Base-by-base conservation (phyloP, 305 asterid species). In the Salvia sclarea region DNA sequence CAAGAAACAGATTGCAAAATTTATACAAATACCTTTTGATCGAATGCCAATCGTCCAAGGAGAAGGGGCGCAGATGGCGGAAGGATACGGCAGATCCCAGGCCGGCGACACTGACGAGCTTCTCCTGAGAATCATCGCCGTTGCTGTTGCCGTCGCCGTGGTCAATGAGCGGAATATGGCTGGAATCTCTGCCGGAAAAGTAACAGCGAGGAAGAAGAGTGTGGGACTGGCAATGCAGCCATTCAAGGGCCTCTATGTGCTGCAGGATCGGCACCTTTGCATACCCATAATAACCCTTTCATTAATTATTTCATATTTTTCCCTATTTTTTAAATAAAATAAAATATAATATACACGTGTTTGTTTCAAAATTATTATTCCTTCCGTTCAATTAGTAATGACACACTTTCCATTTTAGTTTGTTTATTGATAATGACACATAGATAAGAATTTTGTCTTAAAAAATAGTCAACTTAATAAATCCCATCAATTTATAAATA, bases 31-130 rank as follows among this genome's bases (percentile, higher is more conserved):
- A 89, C 98, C 98, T 90, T 69, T 84, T 84, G 54, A 93, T 91
- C 22, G 95, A 72, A 30, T 80, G 86, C 97, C 97, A 93, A 65
- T 93, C 90, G 45, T 82, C 81, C 61, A 82, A 72, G 4, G 96
- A 88, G 68, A 94, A 94, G 0, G 96, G 90, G 28, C 60, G 76
- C 63, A 82, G 80, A 70, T 81, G 82, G 62, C 91, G 87, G 79
- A 94, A 94, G 84, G 84, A 88, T 71, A 94, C 96, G 0, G 99
- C 96, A 1, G 97, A 83, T 2, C 99, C 99, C 0, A 94, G 60
- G 6, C 98, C 98, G 43, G 98, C 97, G 24, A 94, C 90, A 56
- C 96, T 91, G 66, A 88, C 81, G 45, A 89, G 78, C 75, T 83
- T 85, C 18, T 66, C 58, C 5, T 75, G 78, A 53, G 75, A 61